Base-by-base conservation (phyloP, 2,329 filamentous ascomycete genomes). In the Verticillium isaacii region DNA sequence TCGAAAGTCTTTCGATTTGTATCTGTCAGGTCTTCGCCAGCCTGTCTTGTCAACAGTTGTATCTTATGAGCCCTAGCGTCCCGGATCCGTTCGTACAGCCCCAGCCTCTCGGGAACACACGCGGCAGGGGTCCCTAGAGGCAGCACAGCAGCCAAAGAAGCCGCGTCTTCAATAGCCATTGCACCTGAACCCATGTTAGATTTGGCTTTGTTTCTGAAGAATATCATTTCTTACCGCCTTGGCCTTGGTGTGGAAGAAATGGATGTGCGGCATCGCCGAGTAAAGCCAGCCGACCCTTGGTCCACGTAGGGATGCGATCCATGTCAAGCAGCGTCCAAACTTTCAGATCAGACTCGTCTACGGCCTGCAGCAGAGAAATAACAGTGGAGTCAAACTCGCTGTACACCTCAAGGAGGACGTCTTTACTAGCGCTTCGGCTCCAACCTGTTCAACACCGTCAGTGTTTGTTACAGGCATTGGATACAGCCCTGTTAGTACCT, bases 181-280 rank as follows among this genome's bases (percentile, higher is more conserved):
- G 82, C 88, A 2, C 87, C 88, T 73, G 36, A 12, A 11, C 25
- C 2, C 1, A 12, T 55, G 32, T 65, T 2, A 61, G 59, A 23
- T 36, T 23, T 14, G 23, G 45, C 11, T 3, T 52, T 14, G 8
- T 12, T 12, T 25, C 6, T 11, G 8, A 9, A 52, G 8, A 19
- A 25, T 5, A 2, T 14, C 19, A 25, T 12, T 9, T 23, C 19
- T 4, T 14, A 52, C 45, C 45, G 23, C 45, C 45, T 52, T 52
- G 45, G n/a, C 45, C 71, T 78, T 71, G 70, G 82, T 80, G 82
- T 15, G 87, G 88, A 0, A 87, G 74, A 67, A 90, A 89, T 0
- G 88, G 87, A 69, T 91, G 88, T 0, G 86, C 88, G 0, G 88
- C 86, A 68, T 91, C 88, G 0, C 89, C 88, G 0, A 91, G 71